A percentile compares a stretch with the other conserved stretches of the same genome.
phyloP scores from a whole-genome alignment of 73 alveolate species.

The Paramecium biaurelia region DNA sequence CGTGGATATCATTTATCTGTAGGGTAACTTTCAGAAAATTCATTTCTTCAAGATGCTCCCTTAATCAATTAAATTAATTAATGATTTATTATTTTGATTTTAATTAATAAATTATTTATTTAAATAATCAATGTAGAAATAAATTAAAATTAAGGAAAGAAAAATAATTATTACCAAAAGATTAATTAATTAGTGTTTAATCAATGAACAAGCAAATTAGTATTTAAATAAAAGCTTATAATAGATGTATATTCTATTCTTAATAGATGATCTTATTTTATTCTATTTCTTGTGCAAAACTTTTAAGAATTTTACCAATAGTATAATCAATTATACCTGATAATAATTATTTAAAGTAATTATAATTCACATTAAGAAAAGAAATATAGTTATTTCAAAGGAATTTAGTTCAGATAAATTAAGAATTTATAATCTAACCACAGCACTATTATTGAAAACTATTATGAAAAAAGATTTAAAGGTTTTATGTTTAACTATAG shows the following conservation, averaged over 20 bases:
- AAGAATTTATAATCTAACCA: not conserved
- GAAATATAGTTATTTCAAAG: not conserved
- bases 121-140: not conserved
- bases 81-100: not conserved
- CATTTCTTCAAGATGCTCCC: slow-evolving; percentile 42
- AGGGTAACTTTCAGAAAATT: slow-evolving; percentile 47
- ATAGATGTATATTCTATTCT: not conserved
- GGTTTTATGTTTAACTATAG: not conserved
- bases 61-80: slow-evolving; percentile 9
- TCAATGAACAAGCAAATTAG: not conserved
- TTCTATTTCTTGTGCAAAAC: not conserved
- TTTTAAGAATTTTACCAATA: not conserved
- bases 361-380: not conserved
- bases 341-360: not conserved
- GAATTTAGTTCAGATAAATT: not conserved
- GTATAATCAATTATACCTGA: not conserved
- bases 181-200: not conserved
- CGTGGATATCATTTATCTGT: not conserved
- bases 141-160: not conserved
- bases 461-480: not conserved
- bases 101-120: not conserved
- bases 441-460: not conserved
- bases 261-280: not conserved
- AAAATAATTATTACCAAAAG: not conserved
- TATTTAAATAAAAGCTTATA: not conserved